Evolutionary conservation across 2,329 filamentous ascomycete genomes (phyloP).

Genomic region (Sarocladium brachiariae): DNA sequence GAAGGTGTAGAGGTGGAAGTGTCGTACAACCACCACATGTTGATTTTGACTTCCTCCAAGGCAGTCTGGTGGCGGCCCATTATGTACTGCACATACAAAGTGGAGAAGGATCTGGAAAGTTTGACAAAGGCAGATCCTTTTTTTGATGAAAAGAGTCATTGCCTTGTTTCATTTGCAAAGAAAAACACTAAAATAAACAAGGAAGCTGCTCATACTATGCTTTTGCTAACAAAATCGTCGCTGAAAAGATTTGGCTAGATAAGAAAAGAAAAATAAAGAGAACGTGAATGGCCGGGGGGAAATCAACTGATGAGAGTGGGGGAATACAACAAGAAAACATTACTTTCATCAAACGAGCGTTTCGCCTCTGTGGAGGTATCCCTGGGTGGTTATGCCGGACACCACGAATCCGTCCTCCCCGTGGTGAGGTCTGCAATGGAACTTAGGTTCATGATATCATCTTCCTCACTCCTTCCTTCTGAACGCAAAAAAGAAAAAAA

Average conservation of each 20-base stretch:
- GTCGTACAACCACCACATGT: too few relatives aligned
- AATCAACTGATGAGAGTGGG: background rate
- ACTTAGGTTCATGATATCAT: background rate
- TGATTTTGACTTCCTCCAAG: too few relatives aligned
- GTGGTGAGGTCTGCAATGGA: too few relatives aligned
- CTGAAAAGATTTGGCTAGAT: background rate
- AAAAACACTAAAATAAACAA: background rate
- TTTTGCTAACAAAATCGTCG: background rate
- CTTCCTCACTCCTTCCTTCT: background rate
- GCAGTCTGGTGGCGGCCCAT: too few relatives aligned
- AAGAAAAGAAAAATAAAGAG: background rate
- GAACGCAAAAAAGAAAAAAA: too few relatives aligned
- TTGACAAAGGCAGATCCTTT: too few relatives aligned
- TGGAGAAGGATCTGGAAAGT: too few relatives aligned
- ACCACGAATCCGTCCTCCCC: too few relatives aligned
- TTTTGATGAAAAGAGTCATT: too few relatives aligned
- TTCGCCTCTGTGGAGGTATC: background rate
- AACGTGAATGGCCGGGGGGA: too few relatives aligned
- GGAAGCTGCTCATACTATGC: background rate
- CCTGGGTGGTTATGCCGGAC: background rate
- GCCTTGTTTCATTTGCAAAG: background rate
- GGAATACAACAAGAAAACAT: background rate
- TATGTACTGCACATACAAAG: too few relatives aligned
- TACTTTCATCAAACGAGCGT: slow-evolving; percentile 8
- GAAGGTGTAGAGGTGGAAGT: too few relatives aligned